These are phyloP conservation scores for Leccinum broughii DNA, from an alignment of 768 basidiomycete species.

Conservation along the genomic window DNA sequence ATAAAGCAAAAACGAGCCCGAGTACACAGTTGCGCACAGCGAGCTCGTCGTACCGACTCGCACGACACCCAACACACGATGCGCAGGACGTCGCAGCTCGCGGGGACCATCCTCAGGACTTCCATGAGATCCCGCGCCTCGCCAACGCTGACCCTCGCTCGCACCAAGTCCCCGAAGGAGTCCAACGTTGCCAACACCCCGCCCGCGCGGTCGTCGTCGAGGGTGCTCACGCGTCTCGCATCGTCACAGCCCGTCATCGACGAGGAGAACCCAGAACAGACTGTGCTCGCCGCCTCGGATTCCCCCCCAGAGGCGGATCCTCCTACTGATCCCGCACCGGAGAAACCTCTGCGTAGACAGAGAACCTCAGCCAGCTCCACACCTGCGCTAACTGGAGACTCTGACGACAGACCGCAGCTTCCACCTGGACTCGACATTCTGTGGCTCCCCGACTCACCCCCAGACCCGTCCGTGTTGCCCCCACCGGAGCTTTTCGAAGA, in stretches of 20 bases:
- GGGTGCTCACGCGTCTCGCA: slow-evolving; percentile 27
- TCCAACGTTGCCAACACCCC: slow-evolving; percentile 9
- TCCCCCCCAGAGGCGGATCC: slow-evolving; percentile 29
- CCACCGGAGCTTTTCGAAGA: slow-evolving; percentile 77
- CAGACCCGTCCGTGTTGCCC: slow-evolving; percentile 45
- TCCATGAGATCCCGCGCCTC: slow-evolving; percentile 9
- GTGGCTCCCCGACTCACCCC: slow-evolving; percentile 53
- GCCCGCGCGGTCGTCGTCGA: slow-evolving; percentile 13
- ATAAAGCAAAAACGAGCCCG: neutral
- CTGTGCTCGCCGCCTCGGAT: slow-evolving; percentile 13
- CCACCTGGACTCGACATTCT: slow-evolving; percentile 61
- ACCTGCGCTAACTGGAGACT: slow-evolving; percentile 16
- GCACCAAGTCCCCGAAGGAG: slow-evolving; percentile 27
- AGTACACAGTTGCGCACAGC: neutral
- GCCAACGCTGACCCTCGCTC: slow-evolving; percentile 17
- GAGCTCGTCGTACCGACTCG: slow-evolving; percentile 6
- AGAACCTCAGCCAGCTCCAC: slow-evolving; percentile 4
- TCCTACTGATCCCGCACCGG: slow-evolving; percentile 20
- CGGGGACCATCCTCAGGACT: slow-evolving; percentile 69
- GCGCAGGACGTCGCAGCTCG: slow-evolving; percentile 60
- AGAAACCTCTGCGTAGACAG: slow-evolving; percentile 25
- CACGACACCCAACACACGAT: slow-evolving; percentile 60
- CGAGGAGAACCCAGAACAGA: slow-evolving; percentile 16
- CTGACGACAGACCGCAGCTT: slow-evolving; percentile 42
- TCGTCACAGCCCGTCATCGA: slow-evolving; percentile 22